Conservation (phyloP, 805 yeast genomes). For the Millerozyma miso region DNA sequence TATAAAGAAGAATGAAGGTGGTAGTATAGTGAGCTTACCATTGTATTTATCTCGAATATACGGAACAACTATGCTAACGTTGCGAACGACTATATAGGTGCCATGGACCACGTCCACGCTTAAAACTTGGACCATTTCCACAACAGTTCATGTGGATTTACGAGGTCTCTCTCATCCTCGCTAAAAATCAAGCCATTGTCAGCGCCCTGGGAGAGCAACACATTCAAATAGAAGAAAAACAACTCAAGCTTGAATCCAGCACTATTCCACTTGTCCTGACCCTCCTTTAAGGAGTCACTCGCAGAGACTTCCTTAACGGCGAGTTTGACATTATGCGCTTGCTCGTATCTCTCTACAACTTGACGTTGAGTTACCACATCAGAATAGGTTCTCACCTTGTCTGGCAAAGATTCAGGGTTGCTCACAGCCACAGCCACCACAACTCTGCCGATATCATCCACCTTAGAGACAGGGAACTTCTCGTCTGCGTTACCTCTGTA, state of each 20-base stretch:
- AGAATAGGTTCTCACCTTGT: slow-evolving; percentile 40
- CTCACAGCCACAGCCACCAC: slow-evolving; percentile 39
- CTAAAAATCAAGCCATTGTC: slow-evolving; percentile 33
- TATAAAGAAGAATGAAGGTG: slow-evolving; percentile 9
- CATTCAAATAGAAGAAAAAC: slow-evolving; percentile 36
- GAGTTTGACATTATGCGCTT: slow-evolving; percentile 30
- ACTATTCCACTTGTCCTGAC: slow-evolving; percentile 18
- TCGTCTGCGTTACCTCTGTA: slow-evolving; percentile 38
- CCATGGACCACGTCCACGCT: background rate
- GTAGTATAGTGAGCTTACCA: too few species aligned
- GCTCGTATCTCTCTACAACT: slow-evolving; percentile 37
- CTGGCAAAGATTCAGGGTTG: slow-evolving; percentile 38
- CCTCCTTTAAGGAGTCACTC: slow-evolving; percentile 28
- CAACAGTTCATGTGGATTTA: slow-evolving; percentile 32
- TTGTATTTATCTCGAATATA: too few species aligned
- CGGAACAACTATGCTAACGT: too few species aligned
- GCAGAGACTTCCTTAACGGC: slow-evolving; percentile 24
- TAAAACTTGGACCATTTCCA: slow-evolving; percentile 35
- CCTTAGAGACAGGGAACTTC: slow-evolving; percentile 30
- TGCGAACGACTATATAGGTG: too few species aligned
- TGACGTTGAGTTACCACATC: slow-evolving; percentile 37
- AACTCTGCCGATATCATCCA: slow-evolving; percentile 41
- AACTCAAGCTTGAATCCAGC: slow-evolving; percentile 27
- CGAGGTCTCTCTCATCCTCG: slow-evolving; percentile 25
- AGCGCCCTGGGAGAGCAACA: slow-evolving; percentile 33